Evolutionary conservation across 805 yeast genomes (phyloP).

Genomic region (Dipodascopsis uninucleata): DNA sequence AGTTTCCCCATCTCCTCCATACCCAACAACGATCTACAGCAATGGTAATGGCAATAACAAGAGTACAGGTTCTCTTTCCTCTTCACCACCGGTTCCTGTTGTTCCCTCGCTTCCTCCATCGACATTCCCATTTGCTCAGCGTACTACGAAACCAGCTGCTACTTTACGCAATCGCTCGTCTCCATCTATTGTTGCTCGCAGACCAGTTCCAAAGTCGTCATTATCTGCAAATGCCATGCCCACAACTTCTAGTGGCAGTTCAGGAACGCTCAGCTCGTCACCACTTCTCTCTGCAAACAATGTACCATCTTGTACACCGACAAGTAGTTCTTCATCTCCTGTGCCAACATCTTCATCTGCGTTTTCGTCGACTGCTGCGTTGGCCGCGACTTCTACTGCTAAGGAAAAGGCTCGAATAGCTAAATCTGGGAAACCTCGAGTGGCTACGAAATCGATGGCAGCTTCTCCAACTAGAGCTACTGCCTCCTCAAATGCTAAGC

Average conservation of each 20-base stretch:
- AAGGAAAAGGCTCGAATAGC: slow-evolving; percentile 2
- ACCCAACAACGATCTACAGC: not conserved
- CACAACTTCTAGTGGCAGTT: no score
- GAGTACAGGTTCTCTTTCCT: not conserved
- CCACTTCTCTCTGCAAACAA: not conserved
- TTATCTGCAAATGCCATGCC: no score
- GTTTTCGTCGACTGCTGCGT: not conserved
- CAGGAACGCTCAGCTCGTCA: no score
- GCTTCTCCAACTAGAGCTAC: slow-evolving; percentile 1
- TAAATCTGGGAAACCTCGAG: not conserved
- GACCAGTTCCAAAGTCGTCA: not conserved
- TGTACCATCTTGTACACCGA: not conserved
- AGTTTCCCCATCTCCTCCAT: not conserved
- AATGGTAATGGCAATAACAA: not conserved
- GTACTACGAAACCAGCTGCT: slow-evolving; percentile 7
- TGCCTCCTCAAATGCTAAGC: not conserved
- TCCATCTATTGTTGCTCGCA: not conserved
- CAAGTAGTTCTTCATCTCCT: not conserved
- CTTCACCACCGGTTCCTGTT: not conserved
- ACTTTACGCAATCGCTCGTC: slow-evolving; percentile 1
- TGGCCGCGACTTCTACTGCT: slow-evolving; percentile 3
- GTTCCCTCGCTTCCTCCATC: slow-evolving; percentile 23
- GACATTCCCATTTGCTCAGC: slow-evolving; percentile 18
- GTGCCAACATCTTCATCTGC: not conserved
- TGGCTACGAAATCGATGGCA: not conserved